Base-by-base conservation (phyloP, 495 filamentous ascomycete genomes). In the Talaromyces nanjingensis region DNA sequence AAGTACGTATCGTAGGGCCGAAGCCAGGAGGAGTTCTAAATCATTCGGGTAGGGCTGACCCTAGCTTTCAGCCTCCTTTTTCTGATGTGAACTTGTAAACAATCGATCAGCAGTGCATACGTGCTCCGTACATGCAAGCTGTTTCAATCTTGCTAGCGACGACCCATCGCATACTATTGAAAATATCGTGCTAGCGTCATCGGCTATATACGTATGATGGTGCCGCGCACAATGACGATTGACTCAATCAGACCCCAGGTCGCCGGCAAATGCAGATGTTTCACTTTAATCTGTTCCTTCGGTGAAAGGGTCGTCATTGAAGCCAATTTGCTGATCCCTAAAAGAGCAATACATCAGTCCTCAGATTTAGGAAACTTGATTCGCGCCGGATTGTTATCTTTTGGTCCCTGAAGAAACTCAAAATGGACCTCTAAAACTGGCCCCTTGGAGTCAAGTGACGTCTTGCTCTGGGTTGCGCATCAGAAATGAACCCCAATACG, bases 31-130 rank as follows among this genome's bases (percentile, higher is more conserved):
- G 0, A 49, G 45, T 49, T 49, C 45, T 18, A 49, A 49, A 20
- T 22, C 45, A 29, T 56, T 29, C 53, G 24, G 53, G 22, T 56
- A 56, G 53, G 53, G 53, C 53, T 56, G 53, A 29, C 53, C 53
- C 53, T 56, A 56, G 22, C 9, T 3, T 56, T 56, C 22, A 56
- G 53, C 27, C 53, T 56, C 22, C 12, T 14, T 56, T 56, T 49
- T 9, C 16, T 18, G 12, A 56, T 29, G 53, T 56, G n/a, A 56
- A 55, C n/a, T n/a, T 18, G 45, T 49, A 20, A 49, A 49, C n/a
- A 49, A 18, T 2, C 45, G 45, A 49, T 49, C 45, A 49, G 45
- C 18, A 20, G 11, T 49, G 18, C 18, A 20, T 49, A 49, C n/a
- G 11, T 49, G 14, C 37, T 42, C 37, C 12, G 14, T 42, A 16